Evolutionary conservation across 2,329 filamentous ascomycete genomes (phyloP), one percentile per base, ranked within the genome.

Genomic region (Volutella citrinella): DNA sequence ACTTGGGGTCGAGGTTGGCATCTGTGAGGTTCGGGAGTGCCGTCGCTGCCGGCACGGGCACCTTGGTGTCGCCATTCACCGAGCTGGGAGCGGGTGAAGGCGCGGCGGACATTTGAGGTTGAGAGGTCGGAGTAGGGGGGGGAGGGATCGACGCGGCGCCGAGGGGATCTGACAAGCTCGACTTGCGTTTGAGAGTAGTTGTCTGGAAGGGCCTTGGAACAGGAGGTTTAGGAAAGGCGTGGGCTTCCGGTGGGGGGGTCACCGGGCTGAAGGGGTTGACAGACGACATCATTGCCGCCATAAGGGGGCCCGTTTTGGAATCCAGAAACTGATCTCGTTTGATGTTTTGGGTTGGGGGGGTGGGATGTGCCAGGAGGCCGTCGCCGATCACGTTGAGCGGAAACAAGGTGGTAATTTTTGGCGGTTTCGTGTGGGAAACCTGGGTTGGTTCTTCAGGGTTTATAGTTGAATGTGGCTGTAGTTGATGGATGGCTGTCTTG

Each of bases 1-100:
- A 65, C 38, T 61, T 63, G 5, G 66, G 65, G 36, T 70, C 66
- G 31, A 61, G 49, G 35, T 52, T 54, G 17, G 49, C 42, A 28
- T 48, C 48, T 13, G 44, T 38, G 10, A n/a, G n/a, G n/a, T n/a
- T n/a, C n/a, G n/a, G n/a, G n/a, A n/a, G n/a, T n/a, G n/a, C n/a
- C n/a, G n/a, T n/a, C n/a, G n/a, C n/a, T n/a, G n/a, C n/a, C n/a
- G n/a, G n/a, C n/a, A n/a, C n/a, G n/a, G n/a, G n/a, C n/a, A n/a
- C n/a, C n/a, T n/a, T n/a, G n/a, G n/a, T n/a, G n/a, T n/a, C n/a
- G n/a, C n/a, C n/a, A n/a, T n/a, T n/a, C n/a, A n/a, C 27, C 30
- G 50, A 43, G 36, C 38, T 49, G 24, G 33, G 42, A 11, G 25
- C 45, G 34, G 50, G 45, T 7, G 48, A 40, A 14, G 50, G 42